Percentiles rank a stretch among this genome's conserved stretches.
These are phyloP conservation scores for Claviceps purpurea DNA, from an alignment of 2,329 filamentous ascomycete species.

Conservation along the genomic window DNA sequence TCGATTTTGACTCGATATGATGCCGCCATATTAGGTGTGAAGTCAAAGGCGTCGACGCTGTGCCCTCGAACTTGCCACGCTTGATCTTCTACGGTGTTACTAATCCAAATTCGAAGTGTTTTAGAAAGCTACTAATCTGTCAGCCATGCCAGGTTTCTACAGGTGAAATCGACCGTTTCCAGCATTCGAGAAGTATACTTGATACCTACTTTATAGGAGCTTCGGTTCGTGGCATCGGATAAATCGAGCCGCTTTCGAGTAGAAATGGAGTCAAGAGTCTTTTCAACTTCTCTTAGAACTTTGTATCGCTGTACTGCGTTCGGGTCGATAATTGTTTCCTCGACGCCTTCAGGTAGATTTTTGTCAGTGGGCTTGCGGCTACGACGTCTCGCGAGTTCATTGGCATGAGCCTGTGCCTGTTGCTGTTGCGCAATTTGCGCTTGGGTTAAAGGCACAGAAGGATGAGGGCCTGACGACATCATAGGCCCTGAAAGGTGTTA, in stretches of 20 bases:
- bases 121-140: conserved; percentile 47
- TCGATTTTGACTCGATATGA: conserved; percentile 88
- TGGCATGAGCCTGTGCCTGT: conserved; percentile 37
- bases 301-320: conserved; percentile 74
- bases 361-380: conserved; percentile 89
- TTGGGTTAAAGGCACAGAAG: conserved; percentile 36
- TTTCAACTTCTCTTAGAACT: conserved; percentile 74
- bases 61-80: conserved; percentile 68
- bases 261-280: conserved; percentile 80
- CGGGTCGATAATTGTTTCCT: conserved; percentile 61
- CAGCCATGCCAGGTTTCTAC: conserved; percentile 2
- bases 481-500: conserved; percentile 32
- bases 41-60: conserved; percentile 67
- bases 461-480: conserved; percentile 41
- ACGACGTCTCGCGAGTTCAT: conserved; percentile 61
- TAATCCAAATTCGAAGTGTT: conserved; percentile 86
- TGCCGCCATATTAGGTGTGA: conserved; percentile 61
- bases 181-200: background rate
- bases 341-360: conserved; percentile 82
- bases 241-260: conserved; percentile 89
- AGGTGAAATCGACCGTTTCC: background rate
- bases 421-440: conserved; percentile 40
- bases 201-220: conserved; percentile 49
- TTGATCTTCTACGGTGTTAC: conserved; percentile 88
- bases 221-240: conserved; percentile 20